Percentiles rank a stretch among this genome's conserved stretches.
Conservation (phyloP, 2,329 filamentous ascomycete genomes). For the Neoscytalidium dimidiatum region DNA sequence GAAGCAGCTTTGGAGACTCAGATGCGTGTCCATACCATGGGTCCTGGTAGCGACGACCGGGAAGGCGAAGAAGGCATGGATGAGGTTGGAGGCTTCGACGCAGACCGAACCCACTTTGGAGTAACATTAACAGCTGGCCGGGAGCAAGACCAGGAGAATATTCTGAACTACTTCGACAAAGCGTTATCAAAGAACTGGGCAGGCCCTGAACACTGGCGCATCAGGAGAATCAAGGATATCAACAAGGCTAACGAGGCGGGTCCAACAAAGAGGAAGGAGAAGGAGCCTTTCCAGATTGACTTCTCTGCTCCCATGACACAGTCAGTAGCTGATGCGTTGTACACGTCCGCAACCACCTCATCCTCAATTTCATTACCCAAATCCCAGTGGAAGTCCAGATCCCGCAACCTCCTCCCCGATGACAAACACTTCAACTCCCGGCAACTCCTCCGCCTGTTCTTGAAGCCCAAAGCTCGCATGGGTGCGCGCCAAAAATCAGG, state of each 20-base stretch:
- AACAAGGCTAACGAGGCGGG: slow-evolving; percentile 62
- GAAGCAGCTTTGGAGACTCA: slow-evolving; percentile 86
- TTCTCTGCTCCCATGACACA: slow-evolving; percentile 76
- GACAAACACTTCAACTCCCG: slow-evolving; percentile 98
- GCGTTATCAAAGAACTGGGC: slow-evolving; percentile 97
- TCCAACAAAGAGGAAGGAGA: slow-evolving; percentile 78
- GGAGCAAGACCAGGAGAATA: slow-evolving; percentile 82
- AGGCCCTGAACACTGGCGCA: slow-evolving; percentile 98
- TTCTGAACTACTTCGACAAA: slow-evolving; percentile 97
- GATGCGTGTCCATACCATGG: slow-evolving; percentile 73
- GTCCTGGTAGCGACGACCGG: slow-evolving; percentile 57
- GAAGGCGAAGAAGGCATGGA: slow-evolving; percentile 51
- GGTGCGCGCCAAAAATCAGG: slow-evolving; percentile 58
- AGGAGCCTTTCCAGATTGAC: slow-evolving; percentile 93
- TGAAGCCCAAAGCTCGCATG: slow-evolving; percentile 90
- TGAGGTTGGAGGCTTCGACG: slow-evolving; percentile 60
- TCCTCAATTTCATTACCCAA: slow-evolving; percentile 83
- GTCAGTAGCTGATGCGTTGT: slow-evolving; percentile 72
- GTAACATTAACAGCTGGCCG: slow-evolving; percentile 74
- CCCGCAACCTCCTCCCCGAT: slow-evolving; percentile 87
- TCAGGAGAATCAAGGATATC: slow-evolving; percentile 81
- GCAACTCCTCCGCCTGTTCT: slow-evolving; percentile 83
- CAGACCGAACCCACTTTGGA: slow-evolving; percentile 71
- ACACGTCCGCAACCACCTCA: slow-evolving; percentile 79
- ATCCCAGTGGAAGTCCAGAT: slow-evolving; percentile 94